A percentile compares a stretch with the other conserved stretches of the same genome.
Evolutionary conservation across 306 rosid genomes (phyloP).

Genomic region (Quercus aquifolioides): DNA sequence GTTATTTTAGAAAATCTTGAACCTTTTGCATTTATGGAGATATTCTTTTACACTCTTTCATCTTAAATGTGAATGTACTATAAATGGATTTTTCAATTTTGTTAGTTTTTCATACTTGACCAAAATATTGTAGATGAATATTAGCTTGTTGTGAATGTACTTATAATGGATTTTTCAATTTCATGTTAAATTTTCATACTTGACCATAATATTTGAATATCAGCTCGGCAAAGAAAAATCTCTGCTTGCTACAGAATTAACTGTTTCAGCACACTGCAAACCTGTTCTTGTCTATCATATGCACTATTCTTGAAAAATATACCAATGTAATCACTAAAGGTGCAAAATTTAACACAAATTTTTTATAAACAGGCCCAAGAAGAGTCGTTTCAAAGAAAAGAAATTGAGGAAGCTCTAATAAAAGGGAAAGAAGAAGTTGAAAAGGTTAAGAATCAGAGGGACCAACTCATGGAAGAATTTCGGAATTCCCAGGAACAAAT

Average conservation of each 20-base stretch:
- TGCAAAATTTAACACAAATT: background rate
- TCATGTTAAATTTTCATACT: background rate
- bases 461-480: slow-evolving; percentile 50
- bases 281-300: background rate
- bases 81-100: background rate
- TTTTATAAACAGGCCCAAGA: slow-evolving; percentile 52
- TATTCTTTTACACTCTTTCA: background rate
- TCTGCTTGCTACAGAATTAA: background rate
- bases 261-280: background rate
- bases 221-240: background rate
- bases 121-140: background rate
- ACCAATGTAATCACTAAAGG: background rate
- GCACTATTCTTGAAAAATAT: no score
- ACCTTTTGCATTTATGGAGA: background rate
- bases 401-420: slow-evolving; percentile 52
- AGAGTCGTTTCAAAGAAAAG: slow-evolving; percentile 62
- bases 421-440: slow-evolving; percentile 50
- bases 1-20: background rate
- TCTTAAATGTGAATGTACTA: background rate
- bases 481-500: slow-evolving; percentile 45
- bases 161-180: background rate
- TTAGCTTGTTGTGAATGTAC: background rate
- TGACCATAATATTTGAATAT: background rate
- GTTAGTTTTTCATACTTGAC: background rate
- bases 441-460: slow-evolving; percentile 38